Evolutionary conservation across 164 flowering plant genomes (phyloP).

Genomic region (Stephania japonica): DNA sequence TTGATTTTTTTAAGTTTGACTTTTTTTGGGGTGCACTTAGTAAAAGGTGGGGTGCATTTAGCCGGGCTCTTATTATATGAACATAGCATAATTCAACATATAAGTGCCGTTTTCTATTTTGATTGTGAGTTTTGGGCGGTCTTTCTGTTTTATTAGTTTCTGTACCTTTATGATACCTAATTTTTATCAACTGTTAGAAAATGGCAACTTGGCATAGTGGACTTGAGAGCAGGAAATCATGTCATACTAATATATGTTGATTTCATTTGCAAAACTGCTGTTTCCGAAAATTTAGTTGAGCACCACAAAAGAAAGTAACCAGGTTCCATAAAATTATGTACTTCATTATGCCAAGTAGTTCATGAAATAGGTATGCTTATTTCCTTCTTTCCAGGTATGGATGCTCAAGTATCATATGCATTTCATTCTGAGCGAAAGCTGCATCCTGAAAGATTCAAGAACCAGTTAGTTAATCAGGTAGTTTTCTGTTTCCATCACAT

Average conservation of each 20-base stretch:
- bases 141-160: not conserved
- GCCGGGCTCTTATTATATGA: not conserved
- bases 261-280: not conserved
- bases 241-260: not conserved
- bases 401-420: conserved; percentile 98
- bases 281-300: not conserved
- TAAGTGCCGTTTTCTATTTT: not conserved
- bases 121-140: not conserved
- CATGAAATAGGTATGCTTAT: not conserved
- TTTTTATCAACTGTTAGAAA: not conserved
- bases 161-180: not conserved
- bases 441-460: conserved; percentile 91
- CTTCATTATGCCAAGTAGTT: not conserved
- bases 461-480: conserved; percentile 92
- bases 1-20: too few relatives aligned
- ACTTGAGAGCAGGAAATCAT: not conserved
- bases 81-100: not conserved
- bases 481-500: not conserved
- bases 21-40: too few relatives aligned
- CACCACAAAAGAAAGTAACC: not conserved
- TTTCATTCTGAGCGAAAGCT: conserved; percentile 92
- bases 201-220: not conserved
- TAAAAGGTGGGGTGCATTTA: too few relatives aligned
- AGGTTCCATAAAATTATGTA: not conserved
- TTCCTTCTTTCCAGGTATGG: conserved; percentile 61